phyloP scores from a whole-genome alignment of 1,284 basidiomycete genomes.

The Gymnopus androsaceus region DNA sequence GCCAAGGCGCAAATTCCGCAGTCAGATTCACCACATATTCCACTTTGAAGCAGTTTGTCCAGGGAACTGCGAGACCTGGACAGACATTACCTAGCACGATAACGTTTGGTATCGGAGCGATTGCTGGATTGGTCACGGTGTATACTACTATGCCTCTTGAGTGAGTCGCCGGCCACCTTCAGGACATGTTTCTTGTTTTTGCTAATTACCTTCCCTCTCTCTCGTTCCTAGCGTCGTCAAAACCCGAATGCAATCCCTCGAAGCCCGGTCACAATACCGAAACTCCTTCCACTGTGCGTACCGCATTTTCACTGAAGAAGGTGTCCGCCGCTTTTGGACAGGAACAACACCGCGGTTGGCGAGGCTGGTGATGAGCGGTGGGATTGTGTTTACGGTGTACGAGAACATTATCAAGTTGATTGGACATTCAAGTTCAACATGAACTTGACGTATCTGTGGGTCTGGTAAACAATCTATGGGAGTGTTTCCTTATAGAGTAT shows the following conservation, averaged over 20 bases:
- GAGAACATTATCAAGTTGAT: constrained; percentile 87
- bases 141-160: constrained; percentile 94
- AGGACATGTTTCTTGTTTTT: not conserved
- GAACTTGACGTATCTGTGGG: too few species aligned
- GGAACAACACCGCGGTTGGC: constrained; percentile 90
- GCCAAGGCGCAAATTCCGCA: constrained; percentile 96
- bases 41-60: constrained; percentile 90
- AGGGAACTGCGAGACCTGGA: constrained; percentile 81
- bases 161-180: constrained; percentile 49
- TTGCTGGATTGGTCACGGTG: constrained; percentile 94
- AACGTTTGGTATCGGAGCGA: constrained; percentile 92
- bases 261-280: constrained; percentile 81
- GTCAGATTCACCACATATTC: constrained; percentile 96
- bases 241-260: constrained; percentile 95
- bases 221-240: constrained; percentile 80
- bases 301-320: constrained; percentile 89
- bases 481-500: too few species aligned
- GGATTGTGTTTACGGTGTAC: constrained; percentile 94
- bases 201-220: not conserved
- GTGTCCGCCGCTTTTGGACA: constrained; percentile 89
- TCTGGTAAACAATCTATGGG: too few species aligned
- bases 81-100: constrained; percentile 84
- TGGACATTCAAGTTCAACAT: too few species aligned
- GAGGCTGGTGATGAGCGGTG: constrained; percentile 86
- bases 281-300: constrained; percentile 95